phyloP scores from a whole-genome alignment of 495 filamentous ascomycete genomes.

The Daldinia grandis region DNA sequence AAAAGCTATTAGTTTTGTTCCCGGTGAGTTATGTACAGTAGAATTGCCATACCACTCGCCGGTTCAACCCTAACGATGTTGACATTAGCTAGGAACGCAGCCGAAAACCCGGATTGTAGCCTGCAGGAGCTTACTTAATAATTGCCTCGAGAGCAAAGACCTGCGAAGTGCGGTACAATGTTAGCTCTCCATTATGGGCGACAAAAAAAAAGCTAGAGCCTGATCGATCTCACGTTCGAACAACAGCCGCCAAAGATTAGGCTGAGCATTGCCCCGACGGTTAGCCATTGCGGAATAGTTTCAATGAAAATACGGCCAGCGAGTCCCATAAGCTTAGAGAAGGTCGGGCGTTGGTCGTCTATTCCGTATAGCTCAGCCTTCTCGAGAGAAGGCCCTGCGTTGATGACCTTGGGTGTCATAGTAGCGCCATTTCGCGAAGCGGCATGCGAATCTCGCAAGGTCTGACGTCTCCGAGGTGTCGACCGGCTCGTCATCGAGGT shows the following conservation, averaged over 20 bases:
- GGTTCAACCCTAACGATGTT: conserved; percentile 61
- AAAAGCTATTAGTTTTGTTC: conserved; percentile 20
- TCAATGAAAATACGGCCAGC: conserved; percentile 65
- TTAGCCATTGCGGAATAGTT: conserved; percentile 73
- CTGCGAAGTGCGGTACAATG: conserved; percentile 53
- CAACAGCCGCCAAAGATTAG: conserved; percentile 98
- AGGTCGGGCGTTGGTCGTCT: conserved; percentile 62
- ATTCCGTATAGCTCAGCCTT: conserved; percentile 66
- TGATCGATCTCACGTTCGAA: conserved; percentile 76
- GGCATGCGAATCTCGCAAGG: conserved; percentile 46
- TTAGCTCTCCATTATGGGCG: conserved; percentile 21
- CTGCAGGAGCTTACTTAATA: conserved; percentile 73
- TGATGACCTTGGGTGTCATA: conserved; percentile 56
- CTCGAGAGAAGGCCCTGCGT: conserved; percentile 63
- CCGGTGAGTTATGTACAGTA: background rate
- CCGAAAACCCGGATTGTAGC: conserved; percentile 20
- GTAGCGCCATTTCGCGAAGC: conserved; percentile 42
- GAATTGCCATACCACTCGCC: conserved; percentile 60
- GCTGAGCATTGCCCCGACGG: conserved; percentile 74
- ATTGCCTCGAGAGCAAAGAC: conserved; percentile 95
- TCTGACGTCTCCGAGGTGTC: conserved; percentile 46
- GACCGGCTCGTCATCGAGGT: conserved; percentile 48
- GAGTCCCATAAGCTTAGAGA: conserved; percentile 62
- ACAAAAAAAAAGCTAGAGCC: conserved; percentile 18
- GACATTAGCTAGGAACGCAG: conserved; percentile 37